These are phyloP conservation scores for Cladorrhinum sp. DNA, from an alignment of 2,329 filamentous ascomycete species.

Conservation along the genomic window DNA sequence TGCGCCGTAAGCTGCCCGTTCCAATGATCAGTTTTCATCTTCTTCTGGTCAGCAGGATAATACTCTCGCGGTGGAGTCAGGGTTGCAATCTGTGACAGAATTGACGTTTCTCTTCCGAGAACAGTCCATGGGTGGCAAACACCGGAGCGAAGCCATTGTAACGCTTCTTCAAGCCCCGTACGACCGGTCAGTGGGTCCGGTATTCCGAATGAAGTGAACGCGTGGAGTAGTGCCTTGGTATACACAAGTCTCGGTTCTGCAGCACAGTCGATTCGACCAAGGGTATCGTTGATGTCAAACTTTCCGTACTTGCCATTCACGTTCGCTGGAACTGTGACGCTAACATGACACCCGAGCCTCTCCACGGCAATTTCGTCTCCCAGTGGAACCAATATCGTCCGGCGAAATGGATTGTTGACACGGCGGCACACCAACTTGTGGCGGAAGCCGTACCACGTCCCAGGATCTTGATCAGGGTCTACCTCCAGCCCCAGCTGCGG, in stretches of 20 bases:
- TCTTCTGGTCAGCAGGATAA: constrained; percentile 12
- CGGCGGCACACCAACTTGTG: constrained; percentile 57
- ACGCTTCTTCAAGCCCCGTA: constrained; percentile 60
- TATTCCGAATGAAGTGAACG: constrained; percentile 55
- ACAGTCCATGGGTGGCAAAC: constrained; percentile 47
- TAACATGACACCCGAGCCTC: constrained; percentile 34
- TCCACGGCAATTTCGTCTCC: constrained; percentile 33
- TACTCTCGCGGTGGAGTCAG: constrained; percentile 15
- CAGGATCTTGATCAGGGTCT: constrained; percentile 55
- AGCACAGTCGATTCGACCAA: constrained; percentile 56
- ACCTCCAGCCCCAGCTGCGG: constrained; percentile 50
- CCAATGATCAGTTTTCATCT: constrained; percentile 16
- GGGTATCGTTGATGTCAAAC: constrained; percentile 51
- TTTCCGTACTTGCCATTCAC: constrained; percentile 42
- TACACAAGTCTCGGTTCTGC: constrained; percentile 54
- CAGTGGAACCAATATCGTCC: constrained; percentile 52
- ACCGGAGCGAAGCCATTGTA: constrained; percentile 48
- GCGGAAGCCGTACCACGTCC: constrained; percentile 56
- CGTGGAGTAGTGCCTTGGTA: constrained; percentile 57
- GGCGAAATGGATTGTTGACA: constrained; percentile 35
- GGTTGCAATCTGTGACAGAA: constrained; percentile 7
- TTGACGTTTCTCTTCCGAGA: background rate
- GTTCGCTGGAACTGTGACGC: constrained; percentile 36
- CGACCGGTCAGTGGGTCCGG: constrained; percentile 55
- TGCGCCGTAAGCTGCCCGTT: constrained; percentile 8